Evolutionary conservation across 192 early-diverging fungal species (phyloP).

Genomic region (Glomus cerebriforme): DNA sequence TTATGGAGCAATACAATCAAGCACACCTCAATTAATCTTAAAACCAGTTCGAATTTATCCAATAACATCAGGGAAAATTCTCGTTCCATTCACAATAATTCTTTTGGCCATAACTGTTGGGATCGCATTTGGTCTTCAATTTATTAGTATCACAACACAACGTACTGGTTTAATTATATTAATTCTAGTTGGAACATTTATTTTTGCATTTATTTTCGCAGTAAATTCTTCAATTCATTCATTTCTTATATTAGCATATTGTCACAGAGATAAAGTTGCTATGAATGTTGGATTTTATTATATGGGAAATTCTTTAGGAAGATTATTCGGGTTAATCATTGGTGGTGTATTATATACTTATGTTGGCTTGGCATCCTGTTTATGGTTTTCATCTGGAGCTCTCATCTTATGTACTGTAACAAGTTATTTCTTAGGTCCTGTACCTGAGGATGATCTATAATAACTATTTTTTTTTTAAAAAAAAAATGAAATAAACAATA

Average conservation of each 20-base stretch:
- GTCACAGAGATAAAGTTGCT: conserved; percentile 29
- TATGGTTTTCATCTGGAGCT: conserved; percentile 12
- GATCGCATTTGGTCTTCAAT: neutral
- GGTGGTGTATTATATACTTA: conserved; percentile 24
- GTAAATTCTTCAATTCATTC: conserved; percentile 34
- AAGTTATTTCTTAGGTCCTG: conserved; percentile 18
- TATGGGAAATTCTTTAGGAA: conserved; percentile 32
- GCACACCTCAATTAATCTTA: conserved; percentile 41
- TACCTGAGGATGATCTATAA: conserved; percentile 20
- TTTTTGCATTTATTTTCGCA: conserved; percentile 33
- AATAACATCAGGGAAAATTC: neutral
- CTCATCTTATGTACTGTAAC: conserved; percentile 11
- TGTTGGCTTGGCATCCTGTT: conserved; percentile 15
- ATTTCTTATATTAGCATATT: conserved; percentile 33
- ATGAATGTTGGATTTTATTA: conserved; percentile 36
- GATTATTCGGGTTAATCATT: conserved; percentile 23
- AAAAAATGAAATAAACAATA: no score
- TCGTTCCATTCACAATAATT: conserved; percentile 21
- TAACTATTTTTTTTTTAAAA: no score
- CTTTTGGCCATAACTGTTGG: neutral
- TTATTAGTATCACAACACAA: neutral
- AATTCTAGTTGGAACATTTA: conserved; percentile 15
- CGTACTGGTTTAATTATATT: neutral
- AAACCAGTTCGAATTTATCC: conserved; percentile 26
- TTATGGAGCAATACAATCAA: conserved; percentile 48